Conservation (phyloP, 176 grass and related monocot genomes). For the Themeda triandra region DNA sequence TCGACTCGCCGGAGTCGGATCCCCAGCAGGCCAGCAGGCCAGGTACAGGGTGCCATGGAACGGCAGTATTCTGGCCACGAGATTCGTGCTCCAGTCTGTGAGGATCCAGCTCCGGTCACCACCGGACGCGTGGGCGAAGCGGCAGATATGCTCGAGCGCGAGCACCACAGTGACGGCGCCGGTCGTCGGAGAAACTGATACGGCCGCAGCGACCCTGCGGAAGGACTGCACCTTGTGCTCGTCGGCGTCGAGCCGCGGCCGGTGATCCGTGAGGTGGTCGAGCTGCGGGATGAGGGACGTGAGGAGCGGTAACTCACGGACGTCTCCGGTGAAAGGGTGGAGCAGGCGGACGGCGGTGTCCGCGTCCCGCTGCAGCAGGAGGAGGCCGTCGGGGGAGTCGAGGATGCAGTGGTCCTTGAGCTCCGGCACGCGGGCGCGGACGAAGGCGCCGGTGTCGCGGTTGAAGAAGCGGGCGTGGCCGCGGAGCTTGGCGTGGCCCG, state of each 20-base stretch:
- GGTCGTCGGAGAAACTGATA: no score
- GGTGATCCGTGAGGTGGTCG: no score
- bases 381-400: not conserved
- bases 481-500: no score
- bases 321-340: no score
- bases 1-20: not conserved
- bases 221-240: not conserved
- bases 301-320: no score
- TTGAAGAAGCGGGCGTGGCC: not conserved
- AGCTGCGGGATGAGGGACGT: no score
- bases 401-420: not conserved
- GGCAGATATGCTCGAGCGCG: not conserved
- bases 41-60: not conserved
- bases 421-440: not conserved
- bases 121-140: not conserved
- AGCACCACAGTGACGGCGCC: not conserved
- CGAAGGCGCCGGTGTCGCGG: not conserved
- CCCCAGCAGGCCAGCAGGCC: not conserved
- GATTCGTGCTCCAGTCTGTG: not conserved
- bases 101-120: not conserved
- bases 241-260: not conserved
- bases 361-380: conserved; percentile 4
- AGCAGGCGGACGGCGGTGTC: conserved; percentile 18
- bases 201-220: no score
- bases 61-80: not conserved